These are phyloP conservation scores for Diaporthe aspalathi DNA, from an alignment of 2,329 filamentous ascomycete genomes.

Conservation along the genomic window DNA sequence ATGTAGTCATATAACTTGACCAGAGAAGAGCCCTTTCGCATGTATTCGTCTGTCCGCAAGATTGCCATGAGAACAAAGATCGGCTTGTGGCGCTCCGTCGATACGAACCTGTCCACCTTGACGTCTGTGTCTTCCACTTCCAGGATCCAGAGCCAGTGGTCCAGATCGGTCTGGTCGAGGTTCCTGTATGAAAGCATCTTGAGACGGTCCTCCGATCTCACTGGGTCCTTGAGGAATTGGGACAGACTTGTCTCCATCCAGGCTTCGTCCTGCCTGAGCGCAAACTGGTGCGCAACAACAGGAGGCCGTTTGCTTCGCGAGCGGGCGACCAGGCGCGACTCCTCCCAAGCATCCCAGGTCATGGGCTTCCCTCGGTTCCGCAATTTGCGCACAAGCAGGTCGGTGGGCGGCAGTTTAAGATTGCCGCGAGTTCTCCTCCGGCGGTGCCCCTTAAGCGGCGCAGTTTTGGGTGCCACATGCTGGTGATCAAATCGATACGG, in stretches of 20 bases:
- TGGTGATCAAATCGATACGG: background rate
- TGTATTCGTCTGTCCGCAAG: constrained; percentile 49
- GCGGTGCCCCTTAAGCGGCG: background rate
- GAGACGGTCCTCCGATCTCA: constrained; percentile 48
- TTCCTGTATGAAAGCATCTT: constrained; percentile 48
- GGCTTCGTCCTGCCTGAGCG: constrained; percentile 43
- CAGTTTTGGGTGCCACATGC: background rate
- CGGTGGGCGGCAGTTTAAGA: constrained; percentile 23
- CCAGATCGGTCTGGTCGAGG: constrained; percentile 49
- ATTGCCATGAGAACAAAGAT: constrained; percentile 54
- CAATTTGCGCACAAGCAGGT: constrained; percentile 27
- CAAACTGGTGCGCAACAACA: constrained; percentile 44
- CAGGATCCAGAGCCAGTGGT: constrained; percentile 57
- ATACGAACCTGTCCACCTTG: constrained; percentile 51
- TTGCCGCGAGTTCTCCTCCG: background rate
- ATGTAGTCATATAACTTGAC: constrained; percentile 50
- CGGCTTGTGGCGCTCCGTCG: constrained; percentile 50
- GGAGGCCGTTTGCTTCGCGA: constrained; percentile 44
- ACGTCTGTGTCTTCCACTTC: constrained; percentile 49
- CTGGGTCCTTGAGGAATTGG: constrained; percentile 40
- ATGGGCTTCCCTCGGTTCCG: background rate
- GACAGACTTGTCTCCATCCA: constrained; percentile 40
- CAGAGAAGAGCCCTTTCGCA: constrained; percentile 48
- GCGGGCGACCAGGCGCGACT: constrained; percentile 37
- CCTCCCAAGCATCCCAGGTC: constrained; percentile 30